These are phyloP conservation scores for Talaromyces sp. DNA, from an alignment of 2,329 filamentous ascomycete genomes.

Conservation along the genomic window DNA sequence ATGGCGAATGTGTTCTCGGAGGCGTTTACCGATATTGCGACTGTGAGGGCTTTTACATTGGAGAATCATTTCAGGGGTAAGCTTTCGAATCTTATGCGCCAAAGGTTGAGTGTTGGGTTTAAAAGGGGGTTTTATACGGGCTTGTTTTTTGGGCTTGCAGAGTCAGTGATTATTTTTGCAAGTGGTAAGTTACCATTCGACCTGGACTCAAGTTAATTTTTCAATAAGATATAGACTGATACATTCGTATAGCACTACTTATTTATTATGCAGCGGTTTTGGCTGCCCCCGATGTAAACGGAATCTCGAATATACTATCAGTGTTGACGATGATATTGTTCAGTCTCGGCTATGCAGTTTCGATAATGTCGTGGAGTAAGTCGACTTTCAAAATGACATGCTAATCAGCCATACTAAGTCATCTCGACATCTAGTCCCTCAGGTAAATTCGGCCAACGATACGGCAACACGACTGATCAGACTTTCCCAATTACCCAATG, in stretches of 20 bases:
- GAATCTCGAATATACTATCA: constrained; percentile 59
- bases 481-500: constrained; percentile 57
- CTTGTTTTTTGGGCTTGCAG: constrained; percentile 69
- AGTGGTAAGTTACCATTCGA: constrained; percentile 42
- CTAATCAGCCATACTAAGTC: constrained; percentile 14
- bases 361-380: constrained; percentile 60
- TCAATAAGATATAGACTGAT: not conserved
- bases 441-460: constrained; percentile 68
- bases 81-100: constrained; percentile 49
- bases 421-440: constrained; percentile 54
- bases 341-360: constrained; percentile 66
- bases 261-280: constrained; percentile 77
- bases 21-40: constrained; percentile 70
- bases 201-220: not conserved
- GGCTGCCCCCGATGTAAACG: constrained; percentile 47
- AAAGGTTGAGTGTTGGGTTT: constrained; percentile 57
- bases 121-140: constrained; percentile 64
- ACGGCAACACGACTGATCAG: constrained; percentile 68
- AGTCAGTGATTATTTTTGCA: constrained; percentile 65
- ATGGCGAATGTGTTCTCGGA: constrained; percentile 45
- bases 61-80: constrained; percentile 66
- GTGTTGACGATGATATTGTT: constrained; percentile 83
- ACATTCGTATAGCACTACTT: constrained; percentile 54
- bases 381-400: not conserved
- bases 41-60: constrained; percentile 68